phyloP scores from a whole-genome alignment of 2,329 filamentous ascomycete genomes.

The Neonectria coccinea region DNA sequence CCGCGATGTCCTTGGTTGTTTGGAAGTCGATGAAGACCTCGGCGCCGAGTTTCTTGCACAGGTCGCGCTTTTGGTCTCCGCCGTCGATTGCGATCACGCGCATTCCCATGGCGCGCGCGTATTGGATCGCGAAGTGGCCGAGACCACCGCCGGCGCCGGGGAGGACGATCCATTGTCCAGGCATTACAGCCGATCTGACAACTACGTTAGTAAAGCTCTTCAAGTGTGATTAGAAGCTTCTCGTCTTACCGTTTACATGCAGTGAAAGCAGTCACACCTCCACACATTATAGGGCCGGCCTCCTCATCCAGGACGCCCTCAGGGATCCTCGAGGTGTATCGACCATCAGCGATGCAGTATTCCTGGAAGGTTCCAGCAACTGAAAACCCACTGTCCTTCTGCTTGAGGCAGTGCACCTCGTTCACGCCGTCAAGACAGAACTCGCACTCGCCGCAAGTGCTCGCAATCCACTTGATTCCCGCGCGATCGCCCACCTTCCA shows the following conservation, averaged over 20 bases:
- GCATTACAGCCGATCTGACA: constrained; percentile 67
- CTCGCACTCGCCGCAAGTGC: constrained; percentile 81
- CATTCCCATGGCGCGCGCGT: constrained; percentile 88
- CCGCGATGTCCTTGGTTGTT: constrained; percentile 78
- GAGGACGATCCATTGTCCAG: constrained; percentile 82
- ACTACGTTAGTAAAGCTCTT: not conserved
- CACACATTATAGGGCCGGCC: constrained; percentile 82
- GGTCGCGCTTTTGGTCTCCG: constrained; percentile 79
- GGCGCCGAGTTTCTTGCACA: constrained; percentile 77
- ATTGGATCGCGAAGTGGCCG: constrained; percentile 81
- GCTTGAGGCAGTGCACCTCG: constrained; percentile 81
- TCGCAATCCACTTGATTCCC: constrained; percentile 91
- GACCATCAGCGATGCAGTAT: constrained; percentile 85
- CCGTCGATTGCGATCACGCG: constrained; percentile 82
- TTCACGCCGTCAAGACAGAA: constrained; percentile 80
- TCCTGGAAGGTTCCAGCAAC: constrained; percentile 92
- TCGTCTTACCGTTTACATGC: constrained; percentile 75
- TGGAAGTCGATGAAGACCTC: constrained; percentile 81
- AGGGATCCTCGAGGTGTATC: constrained; percentile 81
- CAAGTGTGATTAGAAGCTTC: not conserved
- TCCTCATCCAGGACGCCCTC: constrained; percentile 79
- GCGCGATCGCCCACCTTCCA: constrained; percentile 80
- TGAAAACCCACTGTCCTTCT: constrained; percentile 84
- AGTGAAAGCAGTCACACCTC: constrained; percentile 86
- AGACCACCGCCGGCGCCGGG: constrained; percentile 88